Percentiles rank a stretch among this genome's conserved stretches.
These are phyloP conservation scores for Silene coronaria DNA, from an alignment of 179 eudicot genomes.

Conservation along the genomic window DNA sequence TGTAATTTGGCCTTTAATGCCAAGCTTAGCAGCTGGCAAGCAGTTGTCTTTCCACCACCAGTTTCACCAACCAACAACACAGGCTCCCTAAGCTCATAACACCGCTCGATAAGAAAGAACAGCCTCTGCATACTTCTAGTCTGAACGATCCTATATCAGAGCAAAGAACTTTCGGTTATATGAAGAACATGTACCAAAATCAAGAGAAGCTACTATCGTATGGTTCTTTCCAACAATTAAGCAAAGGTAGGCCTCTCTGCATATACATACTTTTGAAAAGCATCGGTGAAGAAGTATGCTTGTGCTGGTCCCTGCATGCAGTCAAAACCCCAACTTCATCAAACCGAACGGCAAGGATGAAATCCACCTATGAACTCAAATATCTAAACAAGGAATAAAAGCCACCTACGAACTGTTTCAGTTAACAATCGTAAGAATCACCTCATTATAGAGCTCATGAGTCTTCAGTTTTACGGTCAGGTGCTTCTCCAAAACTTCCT, in stretches of 20 bases:
- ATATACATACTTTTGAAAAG: slow-evolving; percentile 26
- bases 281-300: slow-evolving; percentile 5
- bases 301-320: slow-evolving; percentile 22
- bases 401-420: neutral
- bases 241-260: neutral
- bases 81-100: slow-evolving; percentile 85
- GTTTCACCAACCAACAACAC: slow-evolving; percentile 98
- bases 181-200: neutral
- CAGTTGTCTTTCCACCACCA: slow-evolving; percentile 98
- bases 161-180: slow-evolving; percentile 13
- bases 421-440: slow-evolving; percentile 11
- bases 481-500: slow-evolving; percentile 67
- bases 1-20: slow-evolving; percentile 57
- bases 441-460: slow-evolving; percentile 68
- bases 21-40: slow-evolving; percentile 76
- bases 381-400: neutral
- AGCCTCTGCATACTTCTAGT: slow-evolving; percentile 83
- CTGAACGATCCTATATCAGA: slow-evolving; percentile 63
- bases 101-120: slow-evolving; percentile 76
- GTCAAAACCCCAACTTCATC: slow-evolving; percentile 11
- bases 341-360: neutral
- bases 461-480: slow-evolving; percentile 44
- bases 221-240: neutral
- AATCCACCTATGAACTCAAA: no score
- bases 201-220: neutral